phyloP scores from a whole-genome alignment of 768 basidiomycete genomes.

The Auricularia sp. region DNA sequence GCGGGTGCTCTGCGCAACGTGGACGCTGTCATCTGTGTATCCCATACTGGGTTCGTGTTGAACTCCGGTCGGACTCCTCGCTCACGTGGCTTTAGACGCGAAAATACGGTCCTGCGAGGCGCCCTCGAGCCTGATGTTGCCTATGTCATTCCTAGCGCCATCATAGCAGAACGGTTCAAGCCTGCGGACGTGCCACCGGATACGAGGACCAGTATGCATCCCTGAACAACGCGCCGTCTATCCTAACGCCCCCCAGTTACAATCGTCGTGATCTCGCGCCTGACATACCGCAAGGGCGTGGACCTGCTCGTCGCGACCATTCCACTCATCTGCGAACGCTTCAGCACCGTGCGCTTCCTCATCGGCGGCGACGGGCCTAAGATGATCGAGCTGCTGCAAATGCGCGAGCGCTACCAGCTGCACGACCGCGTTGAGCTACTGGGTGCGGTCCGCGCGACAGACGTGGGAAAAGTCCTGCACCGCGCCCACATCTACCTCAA shows the following conservation, averaged over 20 bases:
- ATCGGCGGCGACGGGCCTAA: slow-evolving; percentile 95
- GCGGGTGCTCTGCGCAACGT: slow-evolving; percentile 80
- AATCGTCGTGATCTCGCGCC: slow-evolving; percentile 80
- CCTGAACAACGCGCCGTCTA: background rate
- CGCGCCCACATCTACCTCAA: slow-evolving; percentile 90
- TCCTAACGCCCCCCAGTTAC: slow-evolving; percentile 48
- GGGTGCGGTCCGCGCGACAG: slow-evolving; percentile 67
- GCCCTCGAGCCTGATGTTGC: slow-evolving; percentile 57
- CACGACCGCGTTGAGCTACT: slow-evolving; percentile 90
- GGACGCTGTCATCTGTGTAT: slow-evolving; percentile 92
- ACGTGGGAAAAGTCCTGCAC: slow-evolving; percentile 78
- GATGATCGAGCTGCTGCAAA: slow-evolving; percentile 87
- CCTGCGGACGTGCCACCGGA: slow-evolving; percentile 42
- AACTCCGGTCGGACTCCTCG: background rate
- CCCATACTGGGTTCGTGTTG: slow-evolving; percentile 73
- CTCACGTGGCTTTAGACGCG: slow-evolving; percentile 49
- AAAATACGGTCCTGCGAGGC: slow-evolving; percentile 89
- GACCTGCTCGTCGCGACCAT: slow-evolving; percentile 90
- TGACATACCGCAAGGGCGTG: slow-evolving; percentile 93
- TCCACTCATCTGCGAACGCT: slow-evolving; percentile 76
- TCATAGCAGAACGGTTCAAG: slow-evolving; percentile 78
- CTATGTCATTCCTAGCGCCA: slow-evolving; percentile 89
- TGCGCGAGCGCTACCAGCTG: slow-evolving; percentile 81
- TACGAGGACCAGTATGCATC: slow-evolving; percentile 43
- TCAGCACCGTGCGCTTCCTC: slow-evolving; percentile 81